Evolutionary conservation across 345 rosid genomes (phyloP), one percentile per base, ranked within the genome.

Genomic region (Citropsis articulata): DNA sequence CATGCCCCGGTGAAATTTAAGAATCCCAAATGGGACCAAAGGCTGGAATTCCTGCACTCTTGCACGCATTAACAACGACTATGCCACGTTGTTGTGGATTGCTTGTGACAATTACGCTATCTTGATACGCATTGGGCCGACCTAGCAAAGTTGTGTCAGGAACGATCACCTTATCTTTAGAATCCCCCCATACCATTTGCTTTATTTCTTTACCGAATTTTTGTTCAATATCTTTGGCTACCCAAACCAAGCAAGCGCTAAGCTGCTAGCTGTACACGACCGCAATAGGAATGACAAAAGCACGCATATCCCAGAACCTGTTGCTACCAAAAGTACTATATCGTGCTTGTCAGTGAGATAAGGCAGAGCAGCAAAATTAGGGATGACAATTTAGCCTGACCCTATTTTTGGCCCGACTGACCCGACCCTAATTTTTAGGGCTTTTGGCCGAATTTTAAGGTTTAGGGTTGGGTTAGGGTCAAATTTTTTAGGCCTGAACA

Each of bases 1-100:
- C 12, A 3, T 2, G 45, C 45, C 12, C 5, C 13, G 2, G 14
- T 5, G 12, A 53, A 78, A 45, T 13, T 72, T 87, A 93, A 22
- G 98, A 93, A 82, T 92, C 97, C 97, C 97, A 94, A 76, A 91
- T 93, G n/a, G 97, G 98, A 77, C 97, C 97, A 71, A 93, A 94
- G 18, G 95, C 94, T 3, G 97, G 82, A 68, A 93, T 82, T 66
- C 93, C 88, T 2, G 87, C 80, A 28, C 72, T 83, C 73, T 90
- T 91, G 85, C 97, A 93, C 0, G 94, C 85, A 77, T 87, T 78
- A 31, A 38, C 94, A 53, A 93, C 93, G 38, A 92, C 95, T 77
- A 92, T 84, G 81, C 97, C 91, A 76, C 98, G 95, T 9, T 40
- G 12, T 84, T 90, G 89, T 18, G 98, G 98, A 77, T 94, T 93